Evolutionary conservation across 192 early-diverging fungal species (phyloP).

Genomic region (Backusella sp.): DNA sequence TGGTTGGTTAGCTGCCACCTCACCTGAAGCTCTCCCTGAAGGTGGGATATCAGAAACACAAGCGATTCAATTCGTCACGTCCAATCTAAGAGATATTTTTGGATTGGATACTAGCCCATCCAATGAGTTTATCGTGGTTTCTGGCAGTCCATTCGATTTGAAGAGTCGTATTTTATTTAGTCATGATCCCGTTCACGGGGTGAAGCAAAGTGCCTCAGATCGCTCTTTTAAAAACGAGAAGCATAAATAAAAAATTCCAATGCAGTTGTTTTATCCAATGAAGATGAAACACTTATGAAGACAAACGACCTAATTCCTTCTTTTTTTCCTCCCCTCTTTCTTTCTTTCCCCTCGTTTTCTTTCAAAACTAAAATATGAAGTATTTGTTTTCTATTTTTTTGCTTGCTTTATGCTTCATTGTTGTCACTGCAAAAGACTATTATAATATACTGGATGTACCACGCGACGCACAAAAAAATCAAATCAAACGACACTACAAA

Average conservation of each 20-base stretch:
- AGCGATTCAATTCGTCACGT: slow-evolving; percentile 68
- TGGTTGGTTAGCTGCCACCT: slow-evolving; percentile 58
- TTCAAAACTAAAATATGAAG: neutral
- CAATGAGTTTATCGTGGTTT: slow-evolving; percentile 54
- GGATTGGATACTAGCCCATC: slow-evolving; percentile 31
- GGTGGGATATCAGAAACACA: slow-evolving; percentile 50
- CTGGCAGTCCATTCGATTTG: slow-evolving; percentile 65
- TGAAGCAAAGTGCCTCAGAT: neutral
- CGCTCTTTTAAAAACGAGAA: neutral
- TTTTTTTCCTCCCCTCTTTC: neutral
- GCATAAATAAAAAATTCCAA: slow-evolving; percentile 1
- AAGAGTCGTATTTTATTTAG: slow-evolving; percentile 30
- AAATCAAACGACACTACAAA: slow-evolving; percentile 96
- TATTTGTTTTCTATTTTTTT: neutral
- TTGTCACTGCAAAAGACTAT: slow-evolving; percentile 31
- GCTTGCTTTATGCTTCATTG: neutral
- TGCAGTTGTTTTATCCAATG: neutral
- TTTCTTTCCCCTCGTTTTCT: neutral
- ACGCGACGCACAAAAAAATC: slow-evolving; percentile 72
- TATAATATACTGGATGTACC: slow-evolving; percentile 74
- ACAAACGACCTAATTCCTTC: neutral
- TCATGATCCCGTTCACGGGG: neutral
- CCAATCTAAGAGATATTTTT: slow-evolving; percentile 66
- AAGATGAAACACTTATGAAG: neutral
- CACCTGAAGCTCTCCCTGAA: slow-evolving; percentile 14